Evolutionary conservation across 2,329 filamentous ascomycete genomes (phyloP), one percentile per base, ranked within the genome.

Genomic region (Talaromyces sp.): DNA sequence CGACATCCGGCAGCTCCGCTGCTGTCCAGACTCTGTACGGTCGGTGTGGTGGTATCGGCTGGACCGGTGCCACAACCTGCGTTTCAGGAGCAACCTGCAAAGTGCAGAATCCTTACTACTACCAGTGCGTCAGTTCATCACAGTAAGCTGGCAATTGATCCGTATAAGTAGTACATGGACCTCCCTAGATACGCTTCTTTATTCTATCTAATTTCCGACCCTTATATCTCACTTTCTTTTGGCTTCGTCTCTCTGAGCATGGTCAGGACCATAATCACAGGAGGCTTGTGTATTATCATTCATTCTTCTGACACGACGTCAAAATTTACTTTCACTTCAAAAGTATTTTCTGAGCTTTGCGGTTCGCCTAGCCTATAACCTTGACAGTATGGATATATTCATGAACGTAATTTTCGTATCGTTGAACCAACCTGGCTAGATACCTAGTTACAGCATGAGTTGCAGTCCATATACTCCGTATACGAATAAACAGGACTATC

Each of bases 11-110:
- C 7, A 28, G 28, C 31, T 11, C 57, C 7, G 36, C 48, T 36
- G 53, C 58, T 0, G 56, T 57, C 4, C 63, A 63, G 41, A 60
- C 60, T 11, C 48, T 63, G 10, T 64, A 62, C 10, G 64, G 64
- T 10, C 67, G 70, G 62, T 70, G 69, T 51, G 69, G 66, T 43
- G 69, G 69, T 7, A 56, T 17, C 13, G 63, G 62, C 33, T 71
- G 69, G 69, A 68, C 62, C 36, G 69, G 69, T 2, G 58, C 63
- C 21, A 70, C 63, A 2, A 56, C 48, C 6, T 71, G 69, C 57
- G 65, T 57, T 1, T 66, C 61, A 60, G 64, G 63, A 8, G 62
- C 60, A 21, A 70, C 64, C 17, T 71, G 69, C 60, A 67, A 63
- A 8, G 62, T 63, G 22, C 54, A 52, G 41, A 70, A 67, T 58